Evolutionary conservation across 352 stramenopile genomes (phyloP), one percentile per base, ranked within the genome.

Genomic region (Plasmopara muralis): DNA sequence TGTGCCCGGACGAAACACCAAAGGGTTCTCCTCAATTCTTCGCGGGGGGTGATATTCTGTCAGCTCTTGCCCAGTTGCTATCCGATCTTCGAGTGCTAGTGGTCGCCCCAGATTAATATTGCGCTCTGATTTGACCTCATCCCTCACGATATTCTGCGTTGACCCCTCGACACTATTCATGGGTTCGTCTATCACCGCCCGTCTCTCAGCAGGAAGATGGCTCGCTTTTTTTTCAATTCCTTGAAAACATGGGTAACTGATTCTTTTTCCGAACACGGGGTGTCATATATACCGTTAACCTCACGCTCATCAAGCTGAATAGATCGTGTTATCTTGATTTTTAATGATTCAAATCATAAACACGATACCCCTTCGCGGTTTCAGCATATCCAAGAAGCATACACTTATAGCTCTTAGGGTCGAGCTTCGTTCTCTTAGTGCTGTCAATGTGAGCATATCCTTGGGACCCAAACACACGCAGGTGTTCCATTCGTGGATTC

Each of bases 321-420:
- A n/a, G n/a, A n/a, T n/a, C n/a, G n/a, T n/a, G n/a, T n/a, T n/a
- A n/a, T n/a, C 31, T 47, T 44, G 14, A 66, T 39, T 16, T 66
- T 57, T 43, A 15, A 34, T 4, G 47, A 42, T 1, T 60, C 13
- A 63, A 28, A 34, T 63, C 45, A 29, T 47, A 50, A 0, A 57
- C 48, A 29, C 46, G 37, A 20, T 62, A 70, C 0, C 47, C 53
- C 12, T 13, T 65, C 67, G 0, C n/a, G 18, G 4, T 42, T 18
- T 42, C 37, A 42, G 13, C 37, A 18, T 42, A 42, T 18, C 6
- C 37, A 18, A 15, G 13, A 18, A 9, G 15, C 37, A 42, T 42
- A 42, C 37, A 42, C 37, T 18, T n/a, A 18, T 20, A 42, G 31
- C 31, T 12, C 31, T 35, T 35, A 35, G 6, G 31, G 31, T 12